phyloP scores from a whole-genome alignment of 805 yeast genomes.

The Saturnispora halmiae region DNA sequence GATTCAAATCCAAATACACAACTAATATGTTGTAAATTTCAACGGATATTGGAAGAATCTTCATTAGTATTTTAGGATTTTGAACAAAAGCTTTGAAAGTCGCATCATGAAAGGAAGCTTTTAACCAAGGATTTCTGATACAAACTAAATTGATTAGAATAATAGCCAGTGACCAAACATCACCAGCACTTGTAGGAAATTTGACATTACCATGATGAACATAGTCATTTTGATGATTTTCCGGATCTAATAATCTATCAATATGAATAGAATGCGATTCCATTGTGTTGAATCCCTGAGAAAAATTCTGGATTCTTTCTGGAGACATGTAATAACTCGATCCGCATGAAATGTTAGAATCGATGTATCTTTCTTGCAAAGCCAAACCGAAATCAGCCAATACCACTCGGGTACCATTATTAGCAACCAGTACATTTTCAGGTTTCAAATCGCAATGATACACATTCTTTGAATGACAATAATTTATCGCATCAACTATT shows the following conservation, averaged over 20 bases:
- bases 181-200: conserved; percentile 67
- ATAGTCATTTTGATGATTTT: conserved; percentile 13
- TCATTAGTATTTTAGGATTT: conserved; percentile 45
- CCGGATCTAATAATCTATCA: conserved; percentile 21
- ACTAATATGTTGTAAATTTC: conserved; percentile 47
- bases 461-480: conserved; percentile 74
- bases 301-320: conserved; percentile 48
- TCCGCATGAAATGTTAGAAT: conserved; percentile 74
- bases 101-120: conserved; percentile 57
- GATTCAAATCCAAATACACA: conserved; percentile 37
- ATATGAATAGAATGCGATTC: conserved; percentile 27
- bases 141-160: conserved; percentile 73
- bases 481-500: conserved; percentile 71
- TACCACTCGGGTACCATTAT: conserved; percentile 45
- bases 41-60: conserved; percentile 64
- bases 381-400: conserved; percentile 91
- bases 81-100: conserved; percentile 58
- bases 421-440: conserved; percentile 72
- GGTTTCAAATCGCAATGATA: conserved; percentile 95
- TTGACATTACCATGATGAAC: conserved; percentile 26
- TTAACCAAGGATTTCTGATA: conserved; percentile 85
- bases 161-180: conserved; percentile 81
- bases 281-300: conserved; percentile 27
- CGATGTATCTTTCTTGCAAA: conserved; percentile 45
- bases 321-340: conserved; percentile 92